A percentile compares a stretch with the other conserved stretches of the same genome.
phyloP scores from a whole-genome alignment of 2,329 filamentous ascomycete species.

The Lasiodiplodia sp. region DNA sequence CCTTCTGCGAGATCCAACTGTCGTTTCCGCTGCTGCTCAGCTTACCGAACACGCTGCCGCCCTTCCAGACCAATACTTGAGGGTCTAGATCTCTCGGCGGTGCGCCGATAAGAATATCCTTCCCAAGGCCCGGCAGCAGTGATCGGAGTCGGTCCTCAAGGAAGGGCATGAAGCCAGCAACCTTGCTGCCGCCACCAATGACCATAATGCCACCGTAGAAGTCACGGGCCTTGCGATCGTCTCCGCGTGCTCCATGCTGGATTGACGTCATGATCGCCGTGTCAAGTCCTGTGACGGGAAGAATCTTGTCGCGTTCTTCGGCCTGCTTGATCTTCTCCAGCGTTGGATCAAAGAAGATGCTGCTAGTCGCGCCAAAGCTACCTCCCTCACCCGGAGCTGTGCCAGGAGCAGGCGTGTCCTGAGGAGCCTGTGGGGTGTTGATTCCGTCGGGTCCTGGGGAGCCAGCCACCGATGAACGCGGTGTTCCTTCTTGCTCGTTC shows the following conservation, averaged over 20 bases:
- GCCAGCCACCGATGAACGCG: constrained; percentile 83
- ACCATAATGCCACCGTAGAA: constrained; percentile 61
- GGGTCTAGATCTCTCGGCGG: constrained; percentile 94
- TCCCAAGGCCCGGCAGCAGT: constrained; percentile 65
- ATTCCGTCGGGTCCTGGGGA: constrained; percentile 88
- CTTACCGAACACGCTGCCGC: constrained; percentile 94
- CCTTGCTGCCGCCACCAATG: constrained; percentile 48
- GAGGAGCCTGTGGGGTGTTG: constrained; percentile 58
- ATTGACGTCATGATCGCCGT: constrained; percentile 90
- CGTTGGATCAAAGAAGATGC: constrained; percentile 55
- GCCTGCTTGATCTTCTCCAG: constrained; percentile 61
- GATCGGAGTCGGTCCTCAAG: constrained; percentile 83
- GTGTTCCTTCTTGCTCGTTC: constrained; percentile 75
- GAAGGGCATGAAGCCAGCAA: constrained; percentile 76
- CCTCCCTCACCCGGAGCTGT: constrained; percentile 52
- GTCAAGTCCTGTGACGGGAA: constrained; percentile 85
- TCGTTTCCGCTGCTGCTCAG: constrained; percentile 81
- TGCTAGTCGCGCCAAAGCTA: constrained; percentile 53
- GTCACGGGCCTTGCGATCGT: constrained; percentile 92
- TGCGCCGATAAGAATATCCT: constrained; percentile 72
- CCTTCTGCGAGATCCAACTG: constrained; percentile 86
- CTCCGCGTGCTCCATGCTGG: constrained; percentile 82
- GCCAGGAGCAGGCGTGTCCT: constrained; percentile 48
- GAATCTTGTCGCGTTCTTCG: constrained; percentile 76
- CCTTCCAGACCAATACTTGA: constrained; percentile 98